Base-by-base conservation (phyloP, 2,329 filamentous ascomycete genomes). In the Trichophyton mentagrophytes region DNA sequence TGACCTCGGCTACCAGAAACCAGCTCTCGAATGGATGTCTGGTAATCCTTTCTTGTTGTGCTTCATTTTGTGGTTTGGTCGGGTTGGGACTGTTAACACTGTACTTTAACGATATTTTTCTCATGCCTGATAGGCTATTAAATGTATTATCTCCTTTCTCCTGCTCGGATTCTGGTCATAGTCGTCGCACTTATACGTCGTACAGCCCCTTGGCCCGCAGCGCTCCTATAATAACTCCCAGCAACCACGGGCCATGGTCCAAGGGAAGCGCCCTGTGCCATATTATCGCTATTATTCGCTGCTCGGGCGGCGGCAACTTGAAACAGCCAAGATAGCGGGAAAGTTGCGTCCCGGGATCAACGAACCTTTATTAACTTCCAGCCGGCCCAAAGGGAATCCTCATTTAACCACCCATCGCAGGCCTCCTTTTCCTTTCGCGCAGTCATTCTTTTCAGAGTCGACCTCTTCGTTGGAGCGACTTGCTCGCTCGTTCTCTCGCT, bases 401-500 rank as follows among this genome's bases (percentile, higher is more conserved):
- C 20, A 51, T 27, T 25, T 30, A 27, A 51, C 40, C 11, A 51
- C 22, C 33, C 13, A 47, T 51, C 46, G 11, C 22, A 22, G 22
- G 22, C 20, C 56, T 57, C 25, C 61, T 57, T 27, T 25, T 61
- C 53, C 51, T 58, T 62, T 63, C 60, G 40, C 56, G 64, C 51
- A 40, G 60, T 59, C 58, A 20, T 58, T 36, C 60, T 30, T 33
- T 38, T 55, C 46, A 51, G 46, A 51, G 46, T 42, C 51, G 59
- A 59, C 66, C 66, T 61, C 58, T 61, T 57, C 61, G 46, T 27
- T 27, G 3, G 57, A 51, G 51, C 57, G 47, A 59, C 44, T 46
- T 59, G 64, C 60, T 59, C 62, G 66, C 59, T 62, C 64, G 13
- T 30, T 57, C 58, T 57, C 61, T 55, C 42, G 44, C 53, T 46